Evolutionary conservation across 2,329 filamentous ascomycete species (phyloP), one percentile per base, ranked within the genome.

Genomic region (Curvularia hawaiiensis): DNA sequence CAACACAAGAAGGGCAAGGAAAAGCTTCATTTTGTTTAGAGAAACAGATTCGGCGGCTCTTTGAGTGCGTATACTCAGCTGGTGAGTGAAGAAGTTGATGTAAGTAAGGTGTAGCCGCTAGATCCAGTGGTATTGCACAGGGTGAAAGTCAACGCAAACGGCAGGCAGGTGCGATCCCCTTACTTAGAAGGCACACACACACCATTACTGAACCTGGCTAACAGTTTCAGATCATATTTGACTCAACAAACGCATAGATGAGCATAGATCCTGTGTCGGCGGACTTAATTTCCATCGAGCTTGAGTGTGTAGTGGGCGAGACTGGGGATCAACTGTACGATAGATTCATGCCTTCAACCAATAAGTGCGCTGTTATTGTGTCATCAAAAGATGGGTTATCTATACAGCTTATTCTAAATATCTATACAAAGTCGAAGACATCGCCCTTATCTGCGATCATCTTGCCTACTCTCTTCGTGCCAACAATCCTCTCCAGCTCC

Each of bases 361-460:
- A 4, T 3, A 26, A 28, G 24, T 5, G 1, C 5, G 7, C 10
- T 33, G 5, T 3, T 33, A 16, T 26, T 9, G 39, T 22, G 16
- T 14, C 30, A 22, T 26, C 31, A 7, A 31, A 31, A 31, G 11
- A 31, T 31, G 12, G 1, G 4, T 24, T 24, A 24, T 24, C 22
- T 11, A 6, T 10, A 7, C 16, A 35, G 16, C 20, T 26, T 14
- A 44, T 28, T 10, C 9, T 44, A 28, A 22, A 43, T 31, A 4
- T 26, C 43, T 64, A 97, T 60, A 96, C 83, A 82, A 98, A 98
- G 73, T 97, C 93, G 84, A 98, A 99, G 1, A 91, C 95, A 84
- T 98, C 94, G 3, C 85, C 85, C 71, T 86, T 87, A 67, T 96
- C 92, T 60, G 83, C 85, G 55, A 97, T 80, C 92, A 99, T 95